Conservation (phyloP, 176 grass and related monocot species). For the Oryza meridionalis region DNA sequence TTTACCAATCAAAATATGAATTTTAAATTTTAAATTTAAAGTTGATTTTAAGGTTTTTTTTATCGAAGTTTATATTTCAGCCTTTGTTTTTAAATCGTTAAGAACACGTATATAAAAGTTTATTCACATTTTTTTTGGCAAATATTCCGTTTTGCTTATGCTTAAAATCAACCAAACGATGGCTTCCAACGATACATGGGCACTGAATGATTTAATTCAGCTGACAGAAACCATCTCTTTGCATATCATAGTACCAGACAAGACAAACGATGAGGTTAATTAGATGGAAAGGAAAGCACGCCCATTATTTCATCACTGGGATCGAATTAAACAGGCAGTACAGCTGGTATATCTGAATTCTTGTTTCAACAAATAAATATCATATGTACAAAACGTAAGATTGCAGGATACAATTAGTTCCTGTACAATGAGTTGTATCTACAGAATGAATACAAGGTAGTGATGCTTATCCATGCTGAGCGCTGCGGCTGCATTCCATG, state of each 20-base stretch:
- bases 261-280: background rate
- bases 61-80: too few species aligned
- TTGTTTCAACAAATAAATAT: constrained; percentile 33
- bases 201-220: background rate
- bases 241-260: background rate
- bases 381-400: constrained; percentile 47
- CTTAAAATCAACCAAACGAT: too few species aligned
- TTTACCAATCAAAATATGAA: too few species aligned
- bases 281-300: background rate
- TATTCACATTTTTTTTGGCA: too few species aligned
- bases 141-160: too few species aligned
- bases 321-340: background rate
- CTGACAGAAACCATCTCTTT: background rate
- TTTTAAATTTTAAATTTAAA: too few species aligned
- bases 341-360: background rate
- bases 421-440: constrained; percentile 43
- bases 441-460: constrained; percentile 43
- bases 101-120: too few species aligned
- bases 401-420: constrained; percentile 6
- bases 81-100: too few species aligned
- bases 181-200: background rate
- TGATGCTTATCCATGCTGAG: background rate
- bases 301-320: background rate
- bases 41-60: too few species aligned
- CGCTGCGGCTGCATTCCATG: background rate